Percentiles rank a stretch among this genome's conserved stretches.
Evolutionary conservation across 768 basidiomycete genomes (phyloP).

Genomic region (Trametes coccinea): DNA sequence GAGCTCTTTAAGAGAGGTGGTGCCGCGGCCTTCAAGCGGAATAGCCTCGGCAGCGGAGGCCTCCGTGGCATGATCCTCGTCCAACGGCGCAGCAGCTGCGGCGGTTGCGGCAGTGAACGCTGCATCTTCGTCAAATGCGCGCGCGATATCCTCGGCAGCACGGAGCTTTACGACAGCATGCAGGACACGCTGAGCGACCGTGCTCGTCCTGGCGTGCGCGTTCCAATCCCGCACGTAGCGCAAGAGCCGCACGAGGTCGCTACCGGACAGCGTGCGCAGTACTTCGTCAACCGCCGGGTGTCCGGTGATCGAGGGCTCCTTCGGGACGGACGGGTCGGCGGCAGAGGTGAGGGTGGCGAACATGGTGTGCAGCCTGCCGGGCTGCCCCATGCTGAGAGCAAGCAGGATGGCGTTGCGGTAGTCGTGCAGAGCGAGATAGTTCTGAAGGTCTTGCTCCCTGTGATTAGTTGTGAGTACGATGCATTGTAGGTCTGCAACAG

Average conservation of each 20-base stretch:
- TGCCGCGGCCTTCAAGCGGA: conserved; percentile 24
- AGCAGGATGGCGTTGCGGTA: conserved; percentile 90
- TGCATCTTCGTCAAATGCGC: conserved; percentile 49
- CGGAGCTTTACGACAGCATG: conserved; percentile 79
- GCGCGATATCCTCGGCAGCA: conserved; percentile 69
- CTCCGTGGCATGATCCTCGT: conserved; percentile 17
- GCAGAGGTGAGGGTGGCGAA: conserved; percentile 61
- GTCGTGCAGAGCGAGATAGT: conserved; percentile 85
- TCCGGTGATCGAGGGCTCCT: conserved; percentile 56
- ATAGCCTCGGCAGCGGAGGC: conserved; percentile 10
- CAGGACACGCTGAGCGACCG: conserved; percentile 81
- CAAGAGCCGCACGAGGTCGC: conserved; percentile 80
- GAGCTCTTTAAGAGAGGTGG: conserved; percentile 60
- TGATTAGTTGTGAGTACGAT: background rate
- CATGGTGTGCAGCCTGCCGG: conserved; percentile 78
- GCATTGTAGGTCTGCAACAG: background rate
- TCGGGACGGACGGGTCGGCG: conserved; percentile 17
- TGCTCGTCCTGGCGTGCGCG: conserved; percentile 84
- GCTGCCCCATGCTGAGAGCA: conserved; percentile 91
- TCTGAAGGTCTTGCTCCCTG: conserved; percentile 95
- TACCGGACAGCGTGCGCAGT: conserved; percentile 63
- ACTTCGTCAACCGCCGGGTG: conserved; percentile 77
- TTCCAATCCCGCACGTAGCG: conserved; percentile 92
- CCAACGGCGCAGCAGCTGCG: conserved; percentile 26
- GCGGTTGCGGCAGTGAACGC: conserved; percentile 18